phyloP scores from a whole-genome alignment of 768 basidiomycete genomes.

The Suillus luteus region DNA sequence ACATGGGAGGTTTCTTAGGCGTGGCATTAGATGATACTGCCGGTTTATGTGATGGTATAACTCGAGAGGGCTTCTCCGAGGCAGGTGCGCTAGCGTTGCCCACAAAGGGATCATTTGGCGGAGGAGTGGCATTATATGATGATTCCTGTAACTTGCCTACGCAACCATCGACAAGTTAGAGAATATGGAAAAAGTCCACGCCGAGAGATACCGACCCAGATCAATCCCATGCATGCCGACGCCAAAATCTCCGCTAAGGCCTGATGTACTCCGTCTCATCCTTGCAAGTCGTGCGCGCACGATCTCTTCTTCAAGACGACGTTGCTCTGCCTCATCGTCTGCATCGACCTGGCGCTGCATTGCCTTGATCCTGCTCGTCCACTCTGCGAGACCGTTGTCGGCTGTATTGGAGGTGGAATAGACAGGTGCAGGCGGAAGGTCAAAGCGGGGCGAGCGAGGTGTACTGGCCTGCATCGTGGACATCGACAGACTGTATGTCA shows the following conservation, averaged over 20 bases:
- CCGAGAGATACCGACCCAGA: conserved; percentile 31
- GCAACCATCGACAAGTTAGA: conserved; percentile 8
- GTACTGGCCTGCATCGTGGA: conserved; percentile 27
- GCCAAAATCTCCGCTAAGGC: conserved; percentile 39
- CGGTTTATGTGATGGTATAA: conserved; percentile 20
- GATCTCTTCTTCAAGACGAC: conserved; percentile 61
- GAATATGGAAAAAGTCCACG: neutral
- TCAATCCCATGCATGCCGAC: conserved; percentile 39
- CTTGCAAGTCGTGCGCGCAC: conserved; percentile 48
- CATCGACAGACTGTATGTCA: conserved; percentile 19
- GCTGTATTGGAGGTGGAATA: conserved; percentile 30
- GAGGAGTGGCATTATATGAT: conserved; percentile 5
- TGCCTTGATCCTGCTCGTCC: conserved; percentile 79
- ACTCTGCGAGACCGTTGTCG: conserved; percentile 74
- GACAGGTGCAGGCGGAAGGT: conserved; percentile 39
- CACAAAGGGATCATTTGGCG: conserved; percentile 14
- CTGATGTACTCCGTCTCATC: conserved; percentile 38
- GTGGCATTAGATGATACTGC: conserved; percentile 23
- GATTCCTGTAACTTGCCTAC: conserved; percentile 28
- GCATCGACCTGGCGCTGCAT: conserved; percentile 81
- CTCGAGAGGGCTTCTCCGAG: conserved; percentile 5
- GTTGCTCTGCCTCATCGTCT: conserved; percentile 77
- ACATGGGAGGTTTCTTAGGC: conserved; percentile 49
- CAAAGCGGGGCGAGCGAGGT: conserved; percentile 34
- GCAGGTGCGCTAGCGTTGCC: conserved; percentile 14